Evolutionary conservation across 805 yeast species (phyloP), one percentile per base, ranked within the genome.

Genomic region (Nakazawaea molendinolei): DNA sequence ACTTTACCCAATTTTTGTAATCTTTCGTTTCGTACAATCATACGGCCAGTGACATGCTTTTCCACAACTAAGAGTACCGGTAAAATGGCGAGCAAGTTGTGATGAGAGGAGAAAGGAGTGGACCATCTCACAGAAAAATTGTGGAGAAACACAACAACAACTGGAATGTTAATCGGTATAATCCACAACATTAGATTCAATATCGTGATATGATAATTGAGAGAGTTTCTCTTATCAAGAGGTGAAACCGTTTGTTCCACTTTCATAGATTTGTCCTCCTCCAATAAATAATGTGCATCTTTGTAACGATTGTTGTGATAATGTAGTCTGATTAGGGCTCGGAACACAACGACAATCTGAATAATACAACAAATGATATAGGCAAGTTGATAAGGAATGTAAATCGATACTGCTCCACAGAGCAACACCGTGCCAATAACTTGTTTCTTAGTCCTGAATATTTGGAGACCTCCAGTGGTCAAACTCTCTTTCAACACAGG

Each of bases 61-160:
- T 76, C 80, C 29, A 74, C 71, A 26, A 84, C 50, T 8, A 78
- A 41, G 7, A 86, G 65, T 2, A 83, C 75, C 0, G 96, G 95
- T 10, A 80, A 59, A 17, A 87, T 72, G 0, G 95, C 82, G 36
- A 87, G 55, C 28, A 84, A 63, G 50, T 86, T 87, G 53, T 89
- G 95, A 53, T 86, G 95, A 0, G 95, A 81, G 5, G 84, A 74
- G 50, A 86, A 86, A 13, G 95, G 87, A 0, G 92, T 83, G 38
- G 68, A 71, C 95, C 95, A 85, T 45, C 69, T 74, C 14, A 86
- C 68, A 1, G 82, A 69, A 40, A 86, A 63, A 49, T 87, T 84
- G 49, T 85, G 95, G 23, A 84, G 60, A 65, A 87, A 86, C 1
- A 87, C 95, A 40, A 86, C 63, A 20, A 87, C 52, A 2, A 83